Percentiles rank a stretch among this genome's conserved stretches.
Conservation (phyloP, 192 early-diverging fungal genomes). For the Piromyces finnis region DNA sequence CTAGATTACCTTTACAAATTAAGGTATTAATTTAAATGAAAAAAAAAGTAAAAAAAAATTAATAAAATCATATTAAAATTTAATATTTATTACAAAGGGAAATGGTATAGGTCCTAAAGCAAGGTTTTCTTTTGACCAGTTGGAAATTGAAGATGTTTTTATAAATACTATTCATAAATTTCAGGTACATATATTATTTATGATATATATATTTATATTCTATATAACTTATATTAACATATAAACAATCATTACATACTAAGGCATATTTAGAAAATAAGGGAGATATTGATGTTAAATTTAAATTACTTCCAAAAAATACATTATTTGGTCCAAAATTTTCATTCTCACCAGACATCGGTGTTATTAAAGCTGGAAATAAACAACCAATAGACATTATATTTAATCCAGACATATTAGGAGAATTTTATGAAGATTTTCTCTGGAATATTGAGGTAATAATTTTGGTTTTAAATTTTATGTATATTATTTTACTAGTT, state of each 20-base stretch:
- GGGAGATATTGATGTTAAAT: constrained; percentile 26
- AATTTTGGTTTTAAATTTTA: no score
- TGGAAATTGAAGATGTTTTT: constrained; percentile 30
- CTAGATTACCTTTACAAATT: constrained; percentile 22
- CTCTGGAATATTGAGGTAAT: constrained; percentile 23
- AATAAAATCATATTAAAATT: not conserved
- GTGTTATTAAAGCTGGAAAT: constrained; percentile 18
- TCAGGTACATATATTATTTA: constrained; percentile 11
- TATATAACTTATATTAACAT: no score
- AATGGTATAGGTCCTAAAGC: constrained; percentile 31
- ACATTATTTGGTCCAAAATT: constrained; percentile 25
- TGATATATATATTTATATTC: not conserved
- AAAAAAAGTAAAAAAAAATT: not conserved
- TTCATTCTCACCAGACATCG: constrained; percentile 17
- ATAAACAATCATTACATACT: no score
- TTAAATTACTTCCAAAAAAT: constrained; percentile 1
- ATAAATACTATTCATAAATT: constrained; percentile 30
- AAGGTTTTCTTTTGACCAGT: constrained; percentile 25
- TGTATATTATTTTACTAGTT: no score
- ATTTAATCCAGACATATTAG: constrained; percentile 23
- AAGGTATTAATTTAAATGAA: constrained; percentile 7
- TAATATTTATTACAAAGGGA: constrained; percentile 11
- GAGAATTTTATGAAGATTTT: constrained; percentile 32
- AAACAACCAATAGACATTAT: constrained; percentile 15
- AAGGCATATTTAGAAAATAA: constrained; percentile 32